These are phyloP conservation scores for Cynara cardunculus DNA, from an alignment of 129 eudicot species.

Conservation along the genomic window DNA sequence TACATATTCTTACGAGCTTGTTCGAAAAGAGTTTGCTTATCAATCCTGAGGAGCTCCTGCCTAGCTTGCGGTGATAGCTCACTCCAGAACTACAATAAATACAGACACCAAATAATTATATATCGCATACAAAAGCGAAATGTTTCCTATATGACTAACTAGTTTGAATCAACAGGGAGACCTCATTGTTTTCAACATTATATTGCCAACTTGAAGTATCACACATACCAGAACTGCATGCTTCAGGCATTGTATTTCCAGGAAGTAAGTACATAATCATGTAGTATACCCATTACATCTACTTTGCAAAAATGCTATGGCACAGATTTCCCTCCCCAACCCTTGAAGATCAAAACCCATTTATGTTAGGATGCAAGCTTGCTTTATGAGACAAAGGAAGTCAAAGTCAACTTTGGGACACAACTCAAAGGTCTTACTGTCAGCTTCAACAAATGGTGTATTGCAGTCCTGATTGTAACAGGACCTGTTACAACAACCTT, in stretches of 20 bases:
- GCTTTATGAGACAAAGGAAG: background rate
- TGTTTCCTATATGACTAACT: background rate
- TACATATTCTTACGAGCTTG: conserved; percentile 97
- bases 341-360: background rate
- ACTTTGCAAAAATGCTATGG: background rate
- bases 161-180: background rate
- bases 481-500: background rate
- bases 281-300: background rate
- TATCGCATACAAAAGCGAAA: background rate
- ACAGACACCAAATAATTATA: background rate
- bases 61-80: conserved; percentile 84
- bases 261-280: background rate
- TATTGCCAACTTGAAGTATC: conserved; percentile 4
- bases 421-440: background rate
- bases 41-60: conserved; percentile 69
- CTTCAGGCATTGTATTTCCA: background rate
- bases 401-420: background rate
- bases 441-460: conserved; percentile 7
- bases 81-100: conserved; percentile 80
- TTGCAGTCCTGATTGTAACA: conserved; percentile 13
- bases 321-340: background rate
- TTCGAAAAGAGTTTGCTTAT: conserved; percentile 86
- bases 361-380: background rate
- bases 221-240: background rate
- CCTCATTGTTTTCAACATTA: background rate